Evolutionary conservation across 768 basidiomycete species (phyloP).

Genomic region (Cubamyces lactineus): DNA sequence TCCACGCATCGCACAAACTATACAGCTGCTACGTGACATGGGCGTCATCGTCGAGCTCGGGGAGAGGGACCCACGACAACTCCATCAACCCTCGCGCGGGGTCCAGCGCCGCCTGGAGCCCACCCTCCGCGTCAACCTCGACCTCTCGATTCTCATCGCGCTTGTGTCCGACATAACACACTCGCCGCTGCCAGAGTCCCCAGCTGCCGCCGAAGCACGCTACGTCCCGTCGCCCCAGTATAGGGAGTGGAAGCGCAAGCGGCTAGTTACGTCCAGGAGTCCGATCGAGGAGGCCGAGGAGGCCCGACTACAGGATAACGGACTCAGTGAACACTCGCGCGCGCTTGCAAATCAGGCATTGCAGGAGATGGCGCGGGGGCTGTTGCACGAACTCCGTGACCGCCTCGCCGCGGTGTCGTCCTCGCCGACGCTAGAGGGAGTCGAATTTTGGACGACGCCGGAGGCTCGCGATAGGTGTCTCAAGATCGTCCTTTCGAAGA

Average conservation of each 20-base stretch:
- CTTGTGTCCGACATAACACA: slow-evolving; percentile 34
- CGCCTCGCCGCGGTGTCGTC: slow-evolving; percentile 38
- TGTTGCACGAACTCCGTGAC: slow-evolving; percentile 66
- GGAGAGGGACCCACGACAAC: slow-evolving; percentile 40
- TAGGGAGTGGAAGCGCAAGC: slow-evolving; percentile 56
- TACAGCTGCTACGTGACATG: slow-evolving; percentile 58
- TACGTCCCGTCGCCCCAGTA: slow-evolving; percentile 66
- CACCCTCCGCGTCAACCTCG: slow-evolving; percentile 71
- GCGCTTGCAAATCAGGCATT: slow-evolving; percentile 72
- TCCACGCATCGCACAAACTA: slow-evolving; percentile 62
- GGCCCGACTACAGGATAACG: slow-evolving; percentile 8
- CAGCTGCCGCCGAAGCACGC: slow-evolving; percentile 60
- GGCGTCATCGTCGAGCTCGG: slow-evolving; percentile 72
- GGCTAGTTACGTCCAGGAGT: slow-evolving; percentile 4
- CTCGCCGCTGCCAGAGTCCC: slow-evolving; percentile 48
- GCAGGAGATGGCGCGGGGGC: slow-evolving; percentile 69
- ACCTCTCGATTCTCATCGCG: slow-evolving; percentile 84
- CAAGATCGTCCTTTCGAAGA: slow-evolving; percentile 72
- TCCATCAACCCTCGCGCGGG: neutral
- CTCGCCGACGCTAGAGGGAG: slow-evolving; percentile 19
- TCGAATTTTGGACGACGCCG: slow-evolving; percentile 79
- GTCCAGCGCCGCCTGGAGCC: slow-evolving; percentile 42
- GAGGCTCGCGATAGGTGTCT: slow-evolving; percentile 76
- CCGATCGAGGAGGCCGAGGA: slow-evolving; percentile 6
- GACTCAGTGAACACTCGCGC: slow-evolving; percentile 58